Base-by-base conservation (phyloP, 768 basidiomycete species). In the Lepiota venenata region DNA sequence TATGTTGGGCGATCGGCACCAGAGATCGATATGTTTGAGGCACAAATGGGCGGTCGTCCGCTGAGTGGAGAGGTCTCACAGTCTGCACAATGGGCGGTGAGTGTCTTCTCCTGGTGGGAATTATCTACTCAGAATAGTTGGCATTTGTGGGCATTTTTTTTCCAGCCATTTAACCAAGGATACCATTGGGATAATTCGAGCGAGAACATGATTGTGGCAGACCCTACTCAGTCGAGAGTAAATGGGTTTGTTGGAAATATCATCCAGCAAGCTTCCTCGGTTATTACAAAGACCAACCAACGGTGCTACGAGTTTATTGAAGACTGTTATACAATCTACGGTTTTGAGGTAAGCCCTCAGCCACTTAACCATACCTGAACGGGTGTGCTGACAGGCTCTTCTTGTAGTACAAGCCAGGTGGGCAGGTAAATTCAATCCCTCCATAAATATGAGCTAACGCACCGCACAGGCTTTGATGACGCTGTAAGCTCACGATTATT, bases 11-110 rank as follows among this genome's bases (percentile, higher is more conserved):
- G 93, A 25, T 70, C 85, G 20, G 88, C 92, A 21, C 92, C 92
- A 2, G 92, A 94, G 66, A 93, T 93, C 56, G 93, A 94, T 66
- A 68, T 94, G 40, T 83, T 94, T 56, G 93, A 93, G 70, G 91
- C 91, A 27, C 85, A 88, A 69, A 78, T 64, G 64, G 64, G 61
- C 10, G 78, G 70, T 21, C 65, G 58, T 6, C 78, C 68, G 57
- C 71, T 75, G 63, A 58, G 62, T n/a, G 85, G 79, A 12, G 79
- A 86, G 58, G 91, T 93, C 7, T 91, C 88, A 14, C 90, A 93
- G 66, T 86, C 84, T 8, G 88, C 80, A 10, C 91, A 94, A 67
- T 88, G 82, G 78, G 85, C 80, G 64, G 85, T 87, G 58, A 66
- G 81, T 71, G 10, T 11, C 37, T 5, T 6, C 25, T 25, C 25